Conservation (phyloP, 768 basidiomycete species). For the Ramaria rubella region DNA sequence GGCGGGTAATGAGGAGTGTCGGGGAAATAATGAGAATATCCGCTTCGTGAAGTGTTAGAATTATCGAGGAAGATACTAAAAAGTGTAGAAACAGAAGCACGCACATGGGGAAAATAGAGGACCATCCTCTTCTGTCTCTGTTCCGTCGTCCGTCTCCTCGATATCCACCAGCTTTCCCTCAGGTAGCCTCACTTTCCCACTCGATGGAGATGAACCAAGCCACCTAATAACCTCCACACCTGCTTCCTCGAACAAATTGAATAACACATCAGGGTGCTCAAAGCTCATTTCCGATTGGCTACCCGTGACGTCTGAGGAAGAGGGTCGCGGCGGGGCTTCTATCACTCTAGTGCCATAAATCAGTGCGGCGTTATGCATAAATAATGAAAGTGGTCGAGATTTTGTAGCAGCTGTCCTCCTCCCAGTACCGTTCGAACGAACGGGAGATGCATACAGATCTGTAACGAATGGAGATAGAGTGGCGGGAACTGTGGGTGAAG, state of each 20-base stretch:
- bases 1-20: slow-evolving; percentile 2
- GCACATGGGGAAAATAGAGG: background rate
- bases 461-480: background rate
- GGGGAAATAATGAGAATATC: background rate
- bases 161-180: background rate
- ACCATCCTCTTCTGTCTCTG: background rate
- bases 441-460: background rate
- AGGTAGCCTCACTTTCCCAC: background rate
- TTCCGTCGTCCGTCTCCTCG: background rate
- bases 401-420: background rate
- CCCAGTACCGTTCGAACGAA: background rate
- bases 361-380: background rate
- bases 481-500: background rate
- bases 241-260: background rate
- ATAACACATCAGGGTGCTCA: background rate
- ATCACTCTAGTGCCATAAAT: background rate
- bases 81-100: background rate
- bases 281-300: background rate
- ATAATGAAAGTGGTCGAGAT: background rate
- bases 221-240: background rate
- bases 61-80: background rate
- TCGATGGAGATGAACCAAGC: background rate
- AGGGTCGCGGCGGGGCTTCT: background rate
- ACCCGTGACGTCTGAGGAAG: background rate
- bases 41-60: background rate